phyloP scores from a whole-genome alignment of 139 green algal genomes.

The Pseudopediastrum boryanum region DNA sequence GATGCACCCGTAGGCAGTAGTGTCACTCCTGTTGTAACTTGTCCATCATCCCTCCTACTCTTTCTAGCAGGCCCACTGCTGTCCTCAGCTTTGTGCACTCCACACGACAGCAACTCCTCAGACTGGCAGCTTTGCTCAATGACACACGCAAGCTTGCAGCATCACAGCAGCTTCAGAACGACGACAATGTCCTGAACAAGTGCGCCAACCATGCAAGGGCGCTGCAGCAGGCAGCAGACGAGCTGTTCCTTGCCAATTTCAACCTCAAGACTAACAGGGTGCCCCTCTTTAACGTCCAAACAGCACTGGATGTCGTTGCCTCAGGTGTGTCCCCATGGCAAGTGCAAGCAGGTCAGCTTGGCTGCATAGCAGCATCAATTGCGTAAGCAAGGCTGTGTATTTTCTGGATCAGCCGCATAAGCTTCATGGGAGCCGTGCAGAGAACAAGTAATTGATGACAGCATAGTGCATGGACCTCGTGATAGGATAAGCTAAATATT shows the following conservation, averaged over 20 bases:
- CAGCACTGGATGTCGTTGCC: conserved; percentile 32
- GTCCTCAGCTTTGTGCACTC: conserved; percentile 31
- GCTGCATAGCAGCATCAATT: not conserved
- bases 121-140: conserved; percentile 18
- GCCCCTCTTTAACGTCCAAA: conserved; percentile 23
- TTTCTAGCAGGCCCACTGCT: conserved; percentile 13
- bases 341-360: too few species aligned
- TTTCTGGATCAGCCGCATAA: not conserved
- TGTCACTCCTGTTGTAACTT: not conserved
- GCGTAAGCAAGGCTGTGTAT: not conserved
- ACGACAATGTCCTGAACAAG: conserved; percentile 13
- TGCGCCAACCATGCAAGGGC: conserved; percentile 17
- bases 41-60: not conserved
- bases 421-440: not conserved
- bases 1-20: not conserved
- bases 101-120: conserved; percentile 36
- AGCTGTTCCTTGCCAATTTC: conserved; percentile 18
- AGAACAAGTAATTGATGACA: too few species aligned
- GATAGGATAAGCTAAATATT: not conserved
- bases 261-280: not conserved
- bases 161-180: not conserved
- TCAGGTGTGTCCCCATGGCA: conserved; percentile 1
- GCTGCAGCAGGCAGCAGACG: conserved; percentile 29
- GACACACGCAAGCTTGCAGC: conserved; percentile 31
- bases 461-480: too few species aligned